These are phyloP conservation scores for Pseudogymnoascus sp. DNA, from an alignment of 2,329 filamentous ascomycete species.

Conservation along the genomic window DNA sequence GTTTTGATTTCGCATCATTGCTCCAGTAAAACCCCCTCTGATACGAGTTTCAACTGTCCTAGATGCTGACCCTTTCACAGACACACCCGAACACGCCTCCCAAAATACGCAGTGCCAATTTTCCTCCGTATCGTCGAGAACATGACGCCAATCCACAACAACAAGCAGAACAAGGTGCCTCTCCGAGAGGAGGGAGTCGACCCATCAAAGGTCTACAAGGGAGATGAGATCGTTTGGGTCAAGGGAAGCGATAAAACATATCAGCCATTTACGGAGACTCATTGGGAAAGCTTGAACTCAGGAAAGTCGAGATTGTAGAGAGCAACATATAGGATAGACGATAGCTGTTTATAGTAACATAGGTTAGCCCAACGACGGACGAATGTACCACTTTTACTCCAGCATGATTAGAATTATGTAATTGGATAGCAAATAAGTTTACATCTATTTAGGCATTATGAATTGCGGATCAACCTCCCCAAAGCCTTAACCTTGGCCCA, in stretches of 20 bases:
- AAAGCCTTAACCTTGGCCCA: slow-evolving; percentile 24
- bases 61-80: slow-evolving; percentile 21
- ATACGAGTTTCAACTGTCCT: background rate
- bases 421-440: slow-evolving; percentile 6
- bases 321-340: background rate
- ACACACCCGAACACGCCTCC: slow-evolving; percentile 52
- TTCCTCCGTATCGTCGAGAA: slow-evolving; percentile 58
- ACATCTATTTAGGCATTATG: slow-evolving; percentile 15
- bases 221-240: slow-evolving; percentile 46
- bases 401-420: slow-evolving; percentile 3
- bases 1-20: slow-evolving; percentile 54
- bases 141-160: slow-evolving; percentile 61
- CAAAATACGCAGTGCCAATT: slow-evolving; percentile 67
- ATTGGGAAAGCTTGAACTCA: slow-evolving; percentile 49
- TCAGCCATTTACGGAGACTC: slow-evolving; percentile 47
- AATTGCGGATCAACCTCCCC: slow-evolving; percentile 27
- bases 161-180: slow-evolving; percentile 73
- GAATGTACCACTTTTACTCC: background rate
- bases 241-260: slow-evolving; percentile 53
- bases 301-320: slow-evolving; percentile 38
- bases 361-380: background rate
- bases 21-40: slow-evolving; percentile 35
- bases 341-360: background rate
- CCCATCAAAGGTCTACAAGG: slow-evolving; percentile 36
- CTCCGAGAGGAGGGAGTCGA: slow-evolving; percentile 61